Evolutionary conservation across 192 early-diverging fungal species (phyloP).

Genomic region (Entomortierella parvispora): DNA sequence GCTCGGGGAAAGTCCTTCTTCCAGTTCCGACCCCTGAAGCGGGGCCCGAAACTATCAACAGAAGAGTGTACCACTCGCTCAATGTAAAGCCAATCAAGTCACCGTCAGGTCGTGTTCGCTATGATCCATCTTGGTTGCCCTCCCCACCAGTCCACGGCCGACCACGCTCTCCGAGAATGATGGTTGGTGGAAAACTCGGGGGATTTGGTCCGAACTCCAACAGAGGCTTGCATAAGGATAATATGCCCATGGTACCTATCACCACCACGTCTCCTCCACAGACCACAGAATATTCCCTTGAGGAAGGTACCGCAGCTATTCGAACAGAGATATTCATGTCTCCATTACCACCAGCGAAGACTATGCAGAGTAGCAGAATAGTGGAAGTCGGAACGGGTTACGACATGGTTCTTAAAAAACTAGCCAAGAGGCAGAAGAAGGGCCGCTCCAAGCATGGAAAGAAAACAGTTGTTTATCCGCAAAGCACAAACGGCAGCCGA

Average conservation of each 20-base stretch:
- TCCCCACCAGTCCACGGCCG: slow-evolving; percentile 5
- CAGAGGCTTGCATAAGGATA: not conserved
- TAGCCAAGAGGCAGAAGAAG: not conserved
- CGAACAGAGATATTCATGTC: too few species aligned
- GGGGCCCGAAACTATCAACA: too few species aligned
- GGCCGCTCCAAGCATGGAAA: too few species aligned
- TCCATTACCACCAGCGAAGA: not conserved
- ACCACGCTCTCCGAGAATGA: not conserved
- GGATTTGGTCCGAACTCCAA: not conserved
- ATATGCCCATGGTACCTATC: too few species aligned
- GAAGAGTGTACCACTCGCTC: not conserved
- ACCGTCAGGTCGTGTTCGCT: not conserved
- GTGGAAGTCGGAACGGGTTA: not conserved
- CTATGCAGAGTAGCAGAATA: too few species aligned
- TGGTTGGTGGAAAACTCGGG: not conserved
- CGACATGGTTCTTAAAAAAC: not conserved
- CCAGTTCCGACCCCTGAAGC: too few species aligned
- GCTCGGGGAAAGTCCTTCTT: too few species aligned
- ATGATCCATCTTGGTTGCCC: slow-evolving; percentile 11
- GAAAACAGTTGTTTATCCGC: too few species aligned
- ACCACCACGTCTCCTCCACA: too few species aligned
- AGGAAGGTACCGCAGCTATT: too few species aligned
- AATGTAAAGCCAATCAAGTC: not conserved
- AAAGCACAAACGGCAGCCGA: too few species aligned
- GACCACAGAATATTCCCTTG: too few species aligned